Base-by-base conservation (phyloP, 805 yeast genomes). In the Starmerella potacharoeniae region DNA sequence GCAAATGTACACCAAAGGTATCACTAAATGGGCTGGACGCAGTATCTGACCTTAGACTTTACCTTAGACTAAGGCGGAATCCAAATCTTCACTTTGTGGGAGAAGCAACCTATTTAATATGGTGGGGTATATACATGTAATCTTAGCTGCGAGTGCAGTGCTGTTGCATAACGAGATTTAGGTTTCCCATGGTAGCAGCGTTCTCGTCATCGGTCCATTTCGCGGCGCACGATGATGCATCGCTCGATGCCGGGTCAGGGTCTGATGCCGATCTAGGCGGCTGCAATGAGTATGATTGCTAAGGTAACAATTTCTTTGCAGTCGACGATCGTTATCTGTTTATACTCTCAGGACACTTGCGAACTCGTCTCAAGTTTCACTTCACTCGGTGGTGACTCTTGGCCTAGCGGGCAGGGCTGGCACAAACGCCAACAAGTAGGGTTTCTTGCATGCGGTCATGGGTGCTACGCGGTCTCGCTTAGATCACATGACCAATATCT, bases 61-160 rank as follows among this genome's bases (percentile, higher is more conserved):
- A 14, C 35, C 36, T 48, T 48, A 36, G 43, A 36, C 36, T 13
- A 48, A 48, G 43, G 43, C 17, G 22, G 42, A 29, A n/a, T 48
- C 28, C 34, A 48, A 48, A 39, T 39, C 37, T 48, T 13, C 33
- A 30, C 35, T 29, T 35, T 7, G 11, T 6, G 51, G 37, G 31
- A 22, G 43, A 48, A 37, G 51, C 43, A 37, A 48, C 43, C 35
- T 48, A 36, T 48, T 48, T 48, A 48, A 48, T 48, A 48, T 29
- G 43, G 16, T n/a, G 16, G 42, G 28, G 43, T 7, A 28, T 28
- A 36, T 35, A 28, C 41, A 48, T 48, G 34, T 48, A 36, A 48
- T 48, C 43, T 48, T 35, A 13, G 11, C 33, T 45, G 41, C 7
- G 40, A 34, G 41, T 6, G 41, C 33, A 28, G 31, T 11, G 13